Evolutionary conservation across 306 rosid species (phyloP).

Genomic region (Prunus persica): Prunus_persica_NCBIv2 NC_034014.1:24977001-24977500

Average conservation of each 20-base stretch:
- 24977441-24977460: background rate
- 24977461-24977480: background rate
- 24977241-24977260: slow-evolving; percentile 33
- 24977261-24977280: slow-evolving; percentile 15
- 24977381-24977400: slow-evolving; percentile 13
- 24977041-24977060: slow-evolving; percentile 50
- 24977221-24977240: slow-evolving; percentile 20
- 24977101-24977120: background rate
- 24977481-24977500: background rate
- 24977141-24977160: background rate
- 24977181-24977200: slow-evolving; percentile 1
- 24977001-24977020: slow-evolving; percentile 58
- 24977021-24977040: slow-evolving; percentile 21
- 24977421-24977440: background rate
- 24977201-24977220: background rate
- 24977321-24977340: slow-evolving; percentile 23
- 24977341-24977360: background rate
- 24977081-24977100: background rate
- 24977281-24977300: slow-evolving; percentile 17
- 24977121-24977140: slow-evolving; percentile 5
- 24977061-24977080: slow-evolving; percentile 12
- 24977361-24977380: background rate
- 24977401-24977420: background rate
- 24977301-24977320: background rate
- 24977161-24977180: background rate